Base-by-base conservation (phyloP, 257 asterid species). In the Salvia splendens region DNA sequence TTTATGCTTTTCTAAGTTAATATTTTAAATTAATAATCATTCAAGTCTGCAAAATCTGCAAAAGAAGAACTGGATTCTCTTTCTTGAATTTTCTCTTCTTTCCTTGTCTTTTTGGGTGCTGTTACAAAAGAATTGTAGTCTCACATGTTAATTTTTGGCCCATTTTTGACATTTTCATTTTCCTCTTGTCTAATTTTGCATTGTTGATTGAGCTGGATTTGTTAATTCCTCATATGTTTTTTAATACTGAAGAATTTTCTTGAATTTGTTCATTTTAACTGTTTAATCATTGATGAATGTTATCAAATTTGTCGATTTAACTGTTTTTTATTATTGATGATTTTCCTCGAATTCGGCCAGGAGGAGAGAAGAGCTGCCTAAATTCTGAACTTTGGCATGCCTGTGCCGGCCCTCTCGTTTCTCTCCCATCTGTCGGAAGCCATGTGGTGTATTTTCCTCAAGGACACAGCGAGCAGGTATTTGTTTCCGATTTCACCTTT, bases 361-460 rank as follows among this genome's bases (percentile, higher is more conserved):
- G 79, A 24, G 30, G 30, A 12, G 88, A 83, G 20, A 79, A 80
- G 32, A 85, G 70, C 70, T 83, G 85, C 79, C 58, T 89, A 12
- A 89, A 86, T 72, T 86, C 91, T 30, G 95, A 89, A 77, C 95
- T 89, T 24, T 89, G 96, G 96, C 96, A 89, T 82, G 96, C 96
- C 42, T 89, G 96, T 82, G 88, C 96, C 15, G 96, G 96, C 75
- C 96, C 96, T 74, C 95, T 89, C 69, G 95, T 89, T 78, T 89
- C 92, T 69, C 84, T 89, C 53, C 95, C 96, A 49, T 78, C 85
- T 60, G 61, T 87, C 65, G 96, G 96, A 28, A 85, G 95, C 76
- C 92, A 84, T 64, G 96, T 85, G 45, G 95, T 89, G 49, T 89
- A 86, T 74, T 89, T 86, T 68, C 95, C 96, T 33, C 96, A 86